Percentiles rank a stretch among this genome's conserved stretches.
Evolutionary conservation across 2,329 filamentous ascomycete genomes (phyloP).

Genomic region (Harringtonia aguacate): DNA sequence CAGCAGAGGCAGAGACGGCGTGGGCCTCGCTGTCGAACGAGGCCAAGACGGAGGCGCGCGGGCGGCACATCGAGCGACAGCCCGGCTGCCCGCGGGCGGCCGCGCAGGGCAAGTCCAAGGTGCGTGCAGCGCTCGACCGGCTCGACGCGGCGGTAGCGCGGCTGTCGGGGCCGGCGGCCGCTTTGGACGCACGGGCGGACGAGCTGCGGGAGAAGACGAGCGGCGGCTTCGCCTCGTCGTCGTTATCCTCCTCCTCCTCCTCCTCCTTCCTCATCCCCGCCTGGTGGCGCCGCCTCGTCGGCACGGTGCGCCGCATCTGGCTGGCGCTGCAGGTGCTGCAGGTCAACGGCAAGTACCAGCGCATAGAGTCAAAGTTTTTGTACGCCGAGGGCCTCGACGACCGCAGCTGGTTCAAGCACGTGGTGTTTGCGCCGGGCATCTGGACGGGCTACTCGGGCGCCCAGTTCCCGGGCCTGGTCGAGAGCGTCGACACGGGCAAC

Average conservation of each 20-base stretch:
- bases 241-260: too few species aligned
- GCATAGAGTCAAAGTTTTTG: conserved; percentile 70
- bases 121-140: conserved; percentile 12
- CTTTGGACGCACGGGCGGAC: conserved; percentile 34
- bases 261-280: not conserved
- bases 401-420: conserved; percentile 75
- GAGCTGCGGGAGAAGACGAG: conserved; percentile 16
- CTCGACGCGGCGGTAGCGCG: conserved; percentile 22
- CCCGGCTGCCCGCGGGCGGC: conserved; percentile 13
- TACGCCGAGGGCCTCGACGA: conserved; percentile 67
- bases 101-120: conserved; percentile 10
- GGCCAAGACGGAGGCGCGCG: conserved; percentile 18
- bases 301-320: conserved; percentile 41
- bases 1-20: not conserved
- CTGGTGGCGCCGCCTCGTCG: conserved; percentile 58
- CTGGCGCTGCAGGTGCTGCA: conserved; percentile 7
- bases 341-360: conserved; percentile 75
- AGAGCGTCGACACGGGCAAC: conserved; percentile 51
- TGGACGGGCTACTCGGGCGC: conserved; percentile 82
- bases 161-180: conserved; percentile 25
- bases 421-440: conserved; percentile 50
- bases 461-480: conserved; percentile 53
- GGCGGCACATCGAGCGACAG: not conserved
- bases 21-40: conserved; percentile 14
- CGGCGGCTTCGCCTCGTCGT: not conserved